Percentiles rank a stretch among this genome's conserved stretches.
These are phyloP conservation scores for Pholiota adiposa DNA, from an alignment of 1,284 basidiomycete genomes.

Conservation along the genomic window DNA sequence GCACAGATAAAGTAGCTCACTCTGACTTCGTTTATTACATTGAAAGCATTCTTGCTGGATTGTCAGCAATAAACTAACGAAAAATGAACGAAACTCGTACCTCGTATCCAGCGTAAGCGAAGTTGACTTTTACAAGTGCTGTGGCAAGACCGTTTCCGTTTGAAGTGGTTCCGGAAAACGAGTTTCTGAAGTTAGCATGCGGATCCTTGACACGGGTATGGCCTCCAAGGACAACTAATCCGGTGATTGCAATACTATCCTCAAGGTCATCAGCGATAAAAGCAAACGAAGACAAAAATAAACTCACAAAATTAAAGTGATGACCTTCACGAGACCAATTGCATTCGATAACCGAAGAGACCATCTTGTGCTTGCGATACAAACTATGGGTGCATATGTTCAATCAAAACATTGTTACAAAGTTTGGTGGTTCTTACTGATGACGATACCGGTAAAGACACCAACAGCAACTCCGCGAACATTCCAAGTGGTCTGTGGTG, in stretches of 20 bases:
- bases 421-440: slow-evolving; percentile 24
- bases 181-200: slow-evolving; percentile 50
- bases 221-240: slow-evolving; percentile 52
- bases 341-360: slow-evolving; percentile 31
- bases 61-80: neutral
- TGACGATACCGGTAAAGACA: slow-evolving; percentile 34
- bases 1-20: too few species aligned
- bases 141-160: slow-evolving; percentile 48
- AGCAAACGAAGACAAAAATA: neutral
- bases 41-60: slow-evolving; percentile 41
- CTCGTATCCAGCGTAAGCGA: slow-evolving; percentile 48
- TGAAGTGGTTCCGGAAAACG: slow-evolving; percentile 49
- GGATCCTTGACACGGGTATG: slow-evolving; percentile 49
- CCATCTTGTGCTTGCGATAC: slow-evolving; percentile 34
- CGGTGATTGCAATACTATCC: slow-evolving; percentile 43
- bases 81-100: slow-evolving; percentile 16
- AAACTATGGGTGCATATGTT: slow-evolving; percentile 23
- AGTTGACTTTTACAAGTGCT: slow-evolving; percentile 49
- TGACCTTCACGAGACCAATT: slow-evolving; percentile 36
- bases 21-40: slow-evolving; percentile 47
- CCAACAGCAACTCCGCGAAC: slow-evolving; percentile 40
- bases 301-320: slow-evolving; percentile 34
- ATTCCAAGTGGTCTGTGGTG: slow-evolving; percentile 33
- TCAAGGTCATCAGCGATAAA: neutral
- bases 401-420: too few species aligned